A percentile compares a stretch with the other conserved stretches of the same genome.
Conservation (phyloP, 768 basidiomycete species). For the Cantharellus anzutake region DNA sequence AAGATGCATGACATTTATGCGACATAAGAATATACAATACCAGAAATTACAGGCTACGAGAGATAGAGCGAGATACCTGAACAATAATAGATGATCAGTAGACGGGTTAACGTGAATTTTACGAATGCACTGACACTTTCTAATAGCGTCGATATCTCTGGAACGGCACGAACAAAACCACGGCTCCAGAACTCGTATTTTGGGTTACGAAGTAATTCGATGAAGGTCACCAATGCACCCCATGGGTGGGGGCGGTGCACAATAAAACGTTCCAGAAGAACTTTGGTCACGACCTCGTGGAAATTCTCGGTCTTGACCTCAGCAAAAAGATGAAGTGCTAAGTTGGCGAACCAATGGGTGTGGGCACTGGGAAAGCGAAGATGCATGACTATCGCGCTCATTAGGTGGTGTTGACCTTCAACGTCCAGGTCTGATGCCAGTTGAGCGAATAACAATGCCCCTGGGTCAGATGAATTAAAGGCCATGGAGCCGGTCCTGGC, state of each 20-base stretch:
- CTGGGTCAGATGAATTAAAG: slow-evolving; percentile 67
- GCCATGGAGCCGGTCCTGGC: slow-evolving; percentile 62
- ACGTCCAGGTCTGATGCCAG: slow-evolving; percentile 68
- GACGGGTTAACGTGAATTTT: background rate
- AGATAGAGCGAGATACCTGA: background rate
- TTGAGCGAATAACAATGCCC: slow-evolving; percentile 68
- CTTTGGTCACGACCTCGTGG: slow-evolving; percentile 69
- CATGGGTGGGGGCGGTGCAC: slow-evolving; percentile 93
- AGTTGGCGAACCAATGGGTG: slow-evolving; percentile 92
- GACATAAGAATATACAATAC: background rate
- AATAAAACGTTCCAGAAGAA: slow-evolving; percentile 83
- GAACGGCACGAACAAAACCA: slow-evolving; percentile 65
- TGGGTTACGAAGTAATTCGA: slow-evolving; percentile 76
- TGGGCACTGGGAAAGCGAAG: slow-evolving; percentile 96
- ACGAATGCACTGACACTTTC: slow-evolving; percentile 6
- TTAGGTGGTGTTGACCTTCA: slow-evolving; percentile 95
- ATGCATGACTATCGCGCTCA: slow-evolving; percentile 86
- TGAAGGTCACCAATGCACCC: slow-evolving; percentile 87
- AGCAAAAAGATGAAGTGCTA: slow-evolving; percentile 72
- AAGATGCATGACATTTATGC: too few relatives aligned
- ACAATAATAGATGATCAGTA: background rate
- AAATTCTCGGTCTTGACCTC: slow-evolving; percentile 62
- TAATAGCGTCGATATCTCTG: slow-evolving; percentile 35
- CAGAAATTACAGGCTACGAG: background rate
- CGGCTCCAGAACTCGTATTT: slow-evolving; percentile 87